phyloP scores from a whole-genome alignment of 2,329 filamentous ascomycete genomes.

The Orbilia javanica region DNA sequence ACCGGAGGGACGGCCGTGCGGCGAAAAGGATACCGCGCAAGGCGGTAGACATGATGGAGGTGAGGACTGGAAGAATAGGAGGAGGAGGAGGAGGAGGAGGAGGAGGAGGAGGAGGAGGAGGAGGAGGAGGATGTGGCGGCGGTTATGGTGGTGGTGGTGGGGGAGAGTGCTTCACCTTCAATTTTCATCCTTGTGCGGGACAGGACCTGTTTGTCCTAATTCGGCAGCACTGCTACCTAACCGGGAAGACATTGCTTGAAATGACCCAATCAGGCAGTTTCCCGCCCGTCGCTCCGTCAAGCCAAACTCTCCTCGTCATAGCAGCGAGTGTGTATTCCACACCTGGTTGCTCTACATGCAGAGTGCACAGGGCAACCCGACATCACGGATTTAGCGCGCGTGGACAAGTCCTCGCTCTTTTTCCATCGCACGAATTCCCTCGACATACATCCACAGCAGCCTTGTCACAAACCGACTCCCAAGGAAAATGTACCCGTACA shows the following conservation, averaged over 20 bases:
- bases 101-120: background rate
- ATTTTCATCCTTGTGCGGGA: too few relatives aligned
- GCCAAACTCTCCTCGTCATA: too few relatives aligned
- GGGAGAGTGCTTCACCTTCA: too few relatives aligned
- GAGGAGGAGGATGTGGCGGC: background rate
- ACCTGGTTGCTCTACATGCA: too few relatives aligned
- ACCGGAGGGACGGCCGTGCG: background rate
- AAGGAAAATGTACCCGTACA: conserved; percentile 62
- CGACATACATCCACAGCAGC: background rate
- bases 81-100: background rate
- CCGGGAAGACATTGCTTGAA: too few relatives aligned
- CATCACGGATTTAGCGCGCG: conserved; percentile 8
- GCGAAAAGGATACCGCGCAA: conserved; percentile 2
- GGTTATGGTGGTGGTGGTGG: background rate
- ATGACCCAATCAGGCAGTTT: too few relatives aligned
- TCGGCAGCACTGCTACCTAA: too few relatives aligned
- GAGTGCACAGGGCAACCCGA: conserved; percentile 3
- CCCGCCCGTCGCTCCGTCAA: too few relatives aligned
- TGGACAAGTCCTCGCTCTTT: background rate
- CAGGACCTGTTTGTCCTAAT: too few relatives aligned
- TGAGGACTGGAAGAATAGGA: background rate
- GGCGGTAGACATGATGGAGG: conserved; percentile 7
- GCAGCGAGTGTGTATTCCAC: too few relatives aligned
- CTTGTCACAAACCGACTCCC: background rate
- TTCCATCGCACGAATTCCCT: background rate